A percentile compares a stretch with the other conserved stretches of the same genome.
phyloP scores from a whole-genome alignment of 805 yeast genomes.

The Teunomyces kruisii region DNA sequence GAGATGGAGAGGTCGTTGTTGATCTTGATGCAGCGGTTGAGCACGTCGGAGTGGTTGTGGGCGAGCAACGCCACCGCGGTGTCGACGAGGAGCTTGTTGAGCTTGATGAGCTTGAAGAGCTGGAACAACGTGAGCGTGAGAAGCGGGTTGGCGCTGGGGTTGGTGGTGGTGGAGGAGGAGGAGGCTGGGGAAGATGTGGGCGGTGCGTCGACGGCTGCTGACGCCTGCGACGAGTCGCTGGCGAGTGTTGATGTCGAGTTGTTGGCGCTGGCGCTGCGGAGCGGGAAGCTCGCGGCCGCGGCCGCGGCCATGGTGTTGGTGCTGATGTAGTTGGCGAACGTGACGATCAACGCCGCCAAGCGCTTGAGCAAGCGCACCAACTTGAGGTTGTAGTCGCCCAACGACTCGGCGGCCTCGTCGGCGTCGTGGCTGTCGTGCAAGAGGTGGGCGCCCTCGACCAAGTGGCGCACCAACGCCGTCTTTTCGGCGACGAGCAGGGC shows the following conservation, averaged over 20 bases:
- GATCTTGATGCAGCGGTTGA: constrained; percentile 31
- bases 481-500: constrained; percentile 31
- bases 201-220: constrained; percentile 5
- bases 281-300: neutral
- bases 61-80: constrained; percentile 18
- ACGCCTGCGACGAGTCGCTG: neutral
- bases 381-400: constrained; percentile 39
- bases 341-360: constrained; percentile 25
- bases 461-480: constrained; percentile 33
- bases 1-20: constrained; percentile 37
- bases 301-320: neutral
- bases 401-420: constrained; percentile 25
- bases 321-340: constrained; percentile 27
- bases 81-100: constrained; percentile 37
- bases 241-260: neutral
- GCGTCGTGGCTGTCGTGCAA: constrained; percentile 9
- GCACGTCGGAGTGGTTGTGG: constrained; percentile 23
- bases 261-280: constrained; percentile 4
- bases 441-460: constrained; percentile 28
- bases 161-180: constrained; percentile 14
- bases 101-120: constrained; percentile 32
- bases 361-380: constrained; percentile 38
- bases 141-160: constrained; percentile 20
- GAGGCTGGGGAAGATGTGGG: no score
- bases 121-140: constrained; percentile 35